Conservation (phyloP, 2,329 filamentous ascomycete species). For the Diatrype stigma region DNA sequence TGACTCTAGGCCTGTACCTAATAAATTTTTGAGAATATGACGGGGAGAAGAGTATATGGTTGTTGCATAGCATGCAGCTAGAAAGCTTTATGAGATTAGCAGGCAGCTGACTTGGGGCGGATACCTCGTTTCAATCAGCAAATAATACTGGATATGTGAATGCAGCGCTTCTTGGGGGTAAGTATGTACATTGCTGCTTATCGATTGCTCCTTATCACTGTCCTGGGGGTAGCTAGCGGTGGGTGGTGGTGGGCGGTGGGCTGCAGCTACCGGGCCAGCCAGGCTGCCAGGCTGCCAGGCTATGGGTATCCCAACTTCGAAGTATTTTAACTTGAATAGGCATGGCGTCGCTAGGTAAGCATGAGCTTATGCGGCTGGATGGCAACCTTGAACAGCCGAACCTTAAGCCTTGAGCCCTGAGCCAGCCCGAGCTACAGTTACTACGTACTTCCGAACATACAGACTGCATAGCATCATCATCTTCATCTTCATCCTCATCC, state of each 20-base stretch:
- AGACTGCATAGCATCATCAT: no score
- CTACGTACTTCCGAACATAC: neutral
- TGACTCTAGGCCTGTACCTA: neutral
- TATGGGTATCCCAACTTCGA: no score
- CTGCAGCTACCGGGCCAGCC: no score
- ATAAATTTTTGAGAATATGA: neutral
- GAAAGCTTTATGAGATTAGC: neutral
- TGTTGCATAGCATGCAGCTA: neutral
- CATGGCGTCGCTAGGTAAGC: neutral
- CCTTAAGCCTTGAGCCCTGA: neutral
- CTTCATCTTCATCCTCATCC: no score
- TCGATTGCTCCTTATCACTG: neutral
- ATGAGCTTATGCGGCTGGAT: slow-evolving; percentile 1
- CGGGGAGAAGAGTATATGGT: neutral
- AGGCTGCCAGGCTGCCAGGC: no score
- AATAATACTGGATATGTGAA: neutral
- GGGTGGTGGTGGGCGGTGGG: no score
- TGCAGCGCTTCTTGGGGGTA: no score
- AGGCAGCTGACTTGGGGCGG: neutral
- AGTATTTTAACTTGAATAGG: neutral
- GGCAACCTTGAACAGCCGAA: neutral
- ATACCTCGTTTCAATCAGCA: neutral
- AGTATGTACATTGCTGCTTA: no score
- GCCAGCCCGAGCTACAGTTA: no score
- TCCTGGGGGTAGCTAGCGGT: neutral